Base-by-base conservation (phyloP, 176 grass and related monocot genomes). In the Rhynchospora pubera region DNA sequence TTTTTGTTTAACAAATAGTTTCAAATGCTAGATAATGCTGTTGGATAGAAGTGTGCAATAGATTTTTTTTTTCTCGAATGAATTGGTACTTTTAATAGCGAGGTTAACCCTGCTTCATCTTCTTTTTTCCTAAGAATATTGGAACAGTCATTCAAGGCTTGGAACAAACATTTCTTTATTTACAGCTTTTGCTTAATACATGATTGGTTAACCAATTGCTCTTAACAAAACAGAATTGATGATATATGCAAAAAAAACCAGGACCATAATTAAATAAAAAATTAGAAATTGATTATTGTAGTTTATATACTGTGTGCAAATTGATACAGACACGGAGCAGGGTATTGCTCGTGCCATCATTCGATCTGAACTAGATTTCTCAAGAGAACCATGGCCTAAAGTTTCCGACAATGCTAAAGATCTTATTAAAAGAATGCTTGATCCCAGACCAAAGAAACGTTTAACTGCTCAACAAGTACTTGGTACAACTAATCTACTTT, bases 341-440 rank as follows among this genome's bases (percentile, higher is more conserved):
- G 96, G 96, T 78, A 90, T 99, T 66, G 92, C 96, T 55, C 92
- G 86, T 12, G 96, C 96, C 9, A 99, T 99, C 83, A 94, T 95
- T 63, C 87, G 90, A 18, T 94, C 89, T 16, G 77, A 84, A 11
- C 65, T 95, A 46, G 93, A 99, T 91, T 95, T 99, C 64, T 87
- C 82, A 84, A 93, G 91, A 82, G 96, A 99, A 18, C 96, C 96
- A 79, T 99, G 96, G 96, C 92, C 96, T n/a, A 83, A 80, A 82
- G 78, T 99, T 45, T 95, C 96, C n/a, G 93, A 99, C 22, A 88
- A 88, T 80, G 96, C 96, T 51, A 95, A 95, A 91, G 91, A 92
- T 87, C 93, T 99, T 85, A 86, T 99, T 34, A 91, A 45, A 70
- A 85, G 83, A 69, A 99, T 99, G 96, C 82, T 99, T 34, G 82